Base-by-base conservation (phyloP, 2,329 filamentous ascomycete species). In the Phialocephala sp. region DNA sequence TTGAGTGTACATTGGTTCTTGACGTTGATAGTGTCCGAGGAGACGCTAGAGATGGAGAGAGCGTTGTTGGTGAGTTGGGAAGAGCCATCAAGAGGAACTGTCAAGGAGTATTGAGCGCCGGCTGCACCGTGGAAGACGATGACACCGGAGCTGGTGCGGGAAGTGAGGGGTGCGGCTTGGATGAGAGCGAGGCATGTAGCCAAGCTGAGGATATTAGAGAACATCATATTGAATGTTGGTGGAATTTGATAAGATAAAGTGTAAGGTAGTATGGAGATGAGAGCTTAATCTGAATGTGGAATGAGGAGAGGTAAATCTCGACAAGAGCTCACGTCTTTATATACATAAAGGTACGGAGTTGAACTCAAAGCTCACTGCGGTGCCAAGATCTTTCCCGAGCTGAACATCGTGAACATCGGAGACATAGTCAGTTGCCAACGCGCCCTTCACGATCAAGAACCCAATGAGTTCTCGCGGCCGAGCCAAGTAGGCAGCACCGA, bases 81-180 rank as follows among this genome's bases (percentile, higher is more conserved):
- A 6, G 45, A 37, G 18, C 67, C 68, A 47, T 73, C 72, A 8
- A 72, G 67, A 20, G 71, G 70, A 14, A 74, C 66, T 2, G 41
- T 61, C 20, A 73, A 15, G 0, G 65, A 60, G 50, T 74, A 74
- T 27, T 62, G 18, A 8, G 72, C 72, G 8, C 62, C 69, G 8
- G 71, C 72, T 12, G 72, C 72, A 47, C 72, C 72, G 12, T 72
- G 63, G 65, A 74, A 73, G n/a, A 69, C 37, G 20, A 69, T 50
- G 37, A 52, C 59, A n/a, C 50, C 43, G 36, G 39, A 56, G n/a
- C 35, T 60, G 20, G 56, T 63, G 18, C 60, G 59, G 8, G 50
- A n/a, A 12, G 52, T 15, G 32, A 66, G 56, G n/a, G 72, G 70
- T 27, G 66, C 60, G 1, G 71, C 68, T 11, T 59, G 27, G 35